Conservation (phyloP, 2,329 filamentous ascomycete species). For the Chaetoscypha palmicola region DNA sequence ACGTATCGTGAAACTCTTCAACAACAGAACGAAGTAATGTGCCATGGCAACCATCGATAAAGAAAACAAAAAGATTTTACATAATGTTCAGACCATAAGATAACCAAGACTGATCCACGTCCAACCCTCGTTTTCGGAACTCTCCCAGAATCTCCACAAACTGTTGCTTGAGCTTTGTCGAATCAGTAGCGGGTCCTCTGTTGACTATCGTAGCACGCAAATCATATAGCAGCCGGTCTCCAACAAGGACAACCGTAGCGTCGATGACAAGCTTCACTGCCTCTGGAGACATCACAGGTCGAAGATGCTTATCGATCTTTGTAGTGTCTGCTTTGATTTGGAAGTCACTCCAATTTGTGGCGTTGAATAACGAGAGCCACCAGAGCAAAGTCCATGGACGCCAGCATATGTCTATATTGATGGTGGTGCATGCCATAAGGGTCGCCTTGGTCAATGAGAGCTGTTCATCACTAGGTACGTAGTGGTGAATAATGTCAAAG, state of each 20-base stretch:
- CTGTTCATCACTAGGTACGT: constrained; percentile 6
- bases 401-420: constrained; percentile 4
- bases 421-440: constrained; percentile 12
- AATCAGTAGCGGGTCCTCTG: constrained; percentile 2
- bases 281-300: constrained; percentile 8
- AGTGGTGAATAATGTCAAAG: constrained; percentile 8
- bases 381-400: constrained; percentile 9
- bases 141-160: constrained; percentile 15
- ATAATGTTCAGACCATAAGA: constrained; percentile 6
- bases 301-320: constrained; percentile 6
- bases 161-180: not conserved
- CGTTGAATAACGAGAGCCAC: constrained; percentile 12
- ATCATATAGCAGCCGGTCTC: constrained; percentile 10
- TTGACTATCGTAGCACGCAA: constrained; percentile 8
- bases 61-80: not conserved
- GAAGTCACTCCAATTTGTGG: constrained; percentile 11
- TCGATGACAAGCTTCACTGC: constrained; percentile 11
- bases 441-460: constrained; percentile 11
- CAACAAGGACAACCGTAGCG: constrained; percentile 10
- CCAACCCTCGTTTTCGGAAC: constrained; percentile 8
- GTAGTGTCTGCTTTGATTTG: constrained; percentile 4
- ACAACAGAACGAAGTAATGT: no score
- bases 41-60: no score
- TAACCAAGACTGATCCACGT: constrained; percentile 13
- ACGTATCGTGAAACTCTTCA: no score